Evolutionary conservation across 345 rosid genomes (phyloP).

Genomic region (Carallia pectinifolia): DNA sequence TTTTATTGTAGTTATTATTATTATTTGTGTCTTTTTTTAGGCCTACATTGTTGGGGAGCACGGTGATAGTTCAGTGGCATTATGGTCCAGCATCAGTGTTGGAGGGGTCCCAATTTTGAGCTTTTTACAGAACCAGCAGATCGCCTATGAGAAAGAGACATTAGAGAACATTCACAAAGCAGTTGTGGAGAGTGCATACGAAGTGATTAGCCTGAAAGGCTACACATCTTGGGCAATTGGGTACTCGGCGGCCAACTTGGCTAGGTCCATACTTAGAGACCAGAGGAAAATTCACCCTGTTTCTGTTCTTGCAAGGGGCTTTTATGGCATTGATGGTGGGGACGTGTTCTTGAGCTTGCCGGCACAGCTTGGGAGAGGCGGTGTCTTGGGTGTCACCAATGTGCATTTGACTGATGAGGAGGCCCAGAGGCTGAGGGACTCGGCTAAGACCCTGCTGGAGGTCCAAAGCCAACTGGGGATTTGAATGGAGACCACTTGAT

Average conservation of each 20-base stretch:
- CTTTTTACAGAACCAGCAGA: conserved; percentile 67
- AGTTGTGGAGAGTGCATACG: conserved; percentile 69
- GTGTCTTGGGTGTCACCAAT: conserved; percentile 75
- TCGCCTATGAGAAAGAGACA: conserved; percentile 69
- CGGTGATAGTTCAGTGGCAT: conserved; percentile 93
- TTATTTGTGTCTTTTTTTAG: conserved; percentile 25
- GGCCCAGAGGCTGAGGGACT: conserved; percentile 47
- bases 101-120: conserved; percentile 89
- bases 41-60: conserved; percentile 89
- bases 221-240: conserved; percentile 99
- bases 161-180: conserved; percentile 72
- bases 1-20: no score
- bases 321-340: conserved; percentile 62
- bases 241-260: conserved; percentile 79
- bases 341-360: conserved; percentile 93
- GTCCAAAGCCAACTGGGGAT: conserved; percentile 67
- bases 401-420: conserved; percentile 77
- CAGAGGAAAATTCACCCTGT: conserved; percentile 93
- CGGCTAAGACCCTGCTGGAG: conserved; percentile 68
- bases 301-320: conserved; percentile 80
- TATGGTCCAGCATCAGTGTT: conserved; percentile 92
- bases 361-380: conserved; percentile 66
- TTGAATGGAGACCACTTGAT: conserved; percentile 15
- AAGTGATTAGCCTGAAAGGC: conserved; percentile 81
- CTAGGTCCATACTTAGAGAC: conserved; percentile 68